Evolutionary conservation across 2,329 filamentous ascomycete species (phyloP).

Genomic region (Cordyceps cateniannulata): DNA sequence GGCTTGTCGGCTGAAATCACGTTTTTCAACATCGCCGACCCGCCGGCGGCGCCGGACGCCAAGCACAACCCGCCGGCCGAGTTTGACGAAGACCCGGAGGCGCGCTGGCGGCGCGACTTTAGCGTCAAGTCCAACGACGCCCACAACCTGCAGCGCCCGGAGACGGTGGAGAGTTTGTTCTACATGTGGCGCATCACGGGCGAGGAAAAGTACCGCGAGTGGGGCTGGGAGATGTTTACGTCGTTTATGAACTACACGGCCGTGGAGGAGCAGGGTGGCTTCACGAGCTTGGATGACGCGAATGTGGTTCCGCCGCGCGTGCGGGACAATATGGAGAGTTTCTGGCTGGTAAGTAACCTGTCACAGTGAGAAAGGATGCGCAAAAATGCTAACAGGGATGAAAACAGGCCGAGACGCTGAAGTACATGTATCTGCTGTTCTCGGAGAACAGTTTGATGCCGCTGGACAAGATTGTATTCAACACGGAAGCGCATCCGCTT

Average conservation of each 20-base stretch:
- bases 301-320: slow-evolving; percentile 60
- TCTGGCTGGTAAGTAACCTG: slow-evolving; percentile 72
- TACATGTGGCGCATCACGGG: slow-evolving; percentile 99
- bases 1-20: slow-evolving; percentile 93
- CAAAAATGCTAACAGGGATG: slow-evolving; percentile 14
- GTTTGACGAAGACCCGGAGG: slow-evolving; percentile 46
- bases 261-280: slow-evolving; percentile 71
- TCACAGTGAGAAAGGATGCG: background rate
- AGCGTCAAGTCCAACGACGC: slow-evolving; percentile 72
- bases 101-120: slow-evolving; percentile 71
- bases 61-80: slow-evolving; percentile 41
- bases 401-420: slow-evolving; percentile 80
- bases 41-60: slow-evolving; percentile 54
- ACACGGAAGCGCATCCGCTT: slow-evolving; percentile 90
- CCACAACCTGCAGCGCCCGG: slow-evolving; percentile 91
- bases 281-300: slow-evolving; percentile 74
- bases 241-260: slow-evolving; percentile 81
- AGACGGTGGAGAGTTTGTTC: slow-evolving; percentile 93
- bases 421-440: slow-evolving; percentile 96
- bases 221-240: slow-evolving; percentile 99
- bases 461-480: slow-evolving; percentile 82
- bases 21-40: slow-evolving; percentile 72
- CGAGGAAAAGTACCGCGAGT: slow-evolving; percentile 81
- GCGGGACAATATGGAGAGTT: slow-evolving; percentile 96
- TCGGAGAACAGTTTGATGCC: slow-evolving; percentile 76